Base-by-base conservation (phyloP, 768 basidiomycete genomes). In the Chalciporus piperatus region DNA sequence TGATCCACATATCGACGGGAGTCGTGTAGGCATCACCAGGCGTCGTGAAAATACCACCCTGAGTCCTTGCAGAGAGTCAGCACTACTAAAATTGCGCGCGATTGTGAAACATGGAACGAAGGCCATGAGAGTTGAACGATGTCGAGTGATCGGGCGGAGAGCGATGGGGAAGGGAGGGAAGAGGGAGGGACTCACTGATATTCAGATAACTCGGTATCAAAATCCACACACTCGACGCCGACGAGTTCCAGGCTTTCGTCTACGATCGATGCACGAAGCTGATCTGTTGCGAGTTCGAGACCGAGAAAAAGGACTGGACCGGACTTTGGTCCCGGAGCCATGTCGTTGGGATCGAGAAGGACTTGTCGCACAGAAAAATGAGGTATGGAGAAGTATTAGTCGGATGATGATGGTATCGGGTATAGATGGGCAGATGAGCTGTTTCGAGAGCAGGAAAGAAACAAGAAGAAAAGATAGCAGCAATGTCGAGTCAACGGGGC, bases 1-100 rank as follows among this genome's bases (percentile, higher is more conserved):
- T 90, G 48, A 91, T 83, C 90, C 90, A 92, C 87, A 92, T 90
- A 62, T 93, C 90, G 41, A 93, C 79, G 2, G 91, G 90, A 7
- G 90, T 91, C 35, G 88, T 92, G 64, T 87, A 91, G 20, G 88
- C 89, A 68, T 92, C 89, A 27, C 88, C 89, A 4, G 87, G 86
- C 0, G 87, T 89, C 40, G 87, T 91, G 69, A 91, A 91, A 52
- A 92, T 87, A 6, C 91, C 91, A 42, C 88, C 88, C 54, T 88
- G 85, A 1, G 89, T 93, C 66, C 91, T 92, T 65, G 14, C 54
- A 50, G 47, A 54, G 30, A 19, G 51, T 69, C 43, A 67, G 64
- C 32, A 40, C 45, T 33, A 51, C 48, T 43, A 41, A n/a, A 55
- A 56, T 44, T 27, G 48, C 12, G 28, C 40, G 52, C 16, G 46